phyloP scores from a whole-genome alignment of 495 filamentous ascomycete species.

The Diplogelasinospora grovesii region DNA sequence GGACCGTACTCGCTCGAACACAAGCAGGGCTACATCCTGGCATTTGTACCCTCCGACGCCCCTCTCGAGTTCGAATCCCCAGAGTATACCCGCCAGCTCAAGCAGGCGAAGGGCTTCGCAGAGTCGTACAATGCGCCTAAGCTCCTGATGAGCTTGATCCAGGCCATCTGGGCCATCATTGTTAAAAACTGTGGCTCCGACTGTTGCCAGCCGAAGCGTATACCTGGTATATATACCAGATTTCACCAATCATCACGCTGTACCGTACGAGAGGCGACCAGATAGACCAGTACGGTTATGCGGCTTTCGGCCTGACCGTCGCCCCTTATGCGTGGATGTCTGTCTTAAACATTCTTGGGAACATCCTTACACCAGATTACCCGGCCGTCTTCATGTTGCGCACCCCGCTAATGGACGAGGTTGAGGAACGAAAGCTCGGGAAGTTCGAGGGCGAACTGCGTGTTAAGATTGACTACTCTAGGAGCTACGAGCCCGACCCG shows the following conservation, averaged over 20 bases:
- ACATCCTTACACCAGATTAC: background rate
- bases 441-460: background rate
- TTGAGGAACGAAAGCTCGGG: background rate
- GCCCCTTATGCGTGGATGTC: background rate
- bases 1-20: background rate
- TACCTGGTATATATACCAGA: no score
- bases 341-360: background rate
- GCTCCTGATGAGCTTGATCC: background rate
- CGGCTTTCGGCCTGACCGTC: constrained; percentile 1
- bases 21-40: background rate
- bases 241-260: constrained; percentile 1
- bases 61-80: constrained; percentile 2
- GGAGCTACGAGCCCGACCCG: no score
- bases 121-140: constrained; percentile 1
- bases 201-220: no score
- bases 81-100: background rate
- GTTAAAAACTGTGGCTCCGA: no score
- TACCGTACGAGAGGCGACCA: background rate
- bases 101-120: no score
- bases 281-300: background rate
- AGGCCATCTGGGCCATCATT: background rate
- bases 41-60: background rate
- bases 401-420: background rate
- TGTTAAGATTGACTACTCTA: no score
- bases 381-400: background rate